Base-by-base conservation (phyloP, 1,284 basidiomycete species). In the Trichosporon ovoides region DNA sequence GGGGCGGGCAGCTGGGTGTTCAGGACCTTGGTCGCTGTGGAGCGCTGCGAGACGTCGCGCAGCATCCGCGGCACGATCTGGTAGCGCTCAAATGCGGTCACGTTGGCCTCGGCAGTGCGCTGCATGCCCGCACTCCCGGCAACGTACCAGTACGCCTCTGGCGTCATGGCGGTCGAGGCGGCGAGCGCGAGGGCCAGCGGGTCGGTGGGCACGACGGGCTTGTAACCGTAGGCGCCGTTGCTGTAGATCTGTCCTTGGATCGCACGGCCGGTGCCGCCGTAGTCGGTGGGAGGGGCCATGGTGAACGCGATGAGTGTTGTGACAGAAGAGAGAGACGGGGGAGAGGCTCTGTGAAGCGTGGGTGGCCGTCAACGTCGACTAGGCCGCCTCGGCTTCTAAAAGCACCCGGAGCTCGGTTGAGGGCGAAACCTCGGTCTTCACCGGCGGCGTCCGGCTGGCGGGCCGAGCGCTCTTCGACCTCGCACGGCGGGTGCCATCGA, bases 31-130 rank as follows among this genome's bases (percentile, higher is more conserved):
- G 77, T 80, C 2, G 85, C 83, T 14, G 89, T 78, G 63, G 79
- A 83, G 18, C 88, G 82, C 10, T 74, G 69, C 2, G 84, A 84
- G 0, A 83, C 85, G 65, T 89, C 80, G n/a, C 84, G 83, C 46
- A 91, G 81, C 87, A 91, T 86, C 5, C 87, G 83, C 2, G 89
- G 89, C 18, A 85, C 73, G 63, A 85, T 84, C 33, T 51, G 60
- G 56, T 61, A 61, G 7, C 60, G 60, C 40, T 31, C 28, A 24
- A 61, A 61, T 2, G 53, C 60, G n/a, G 50, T 37, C 38, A 52
- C 48, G 56, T 61, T 61, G 7, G 53, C 60, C 19, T 49, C 37
- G 56, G 43, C 53, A 20, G 60, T 61, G 10, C 60, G 49, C 40
- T 61, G 56, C 50, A 58, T 58, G n/a, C 62, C 61, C 18, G 60